These are phyloP conservation scores for Cystoderma amianthinum DNA, from an alignment of 768 basidiomycete species.

Conservation along the genomic window DNA sequence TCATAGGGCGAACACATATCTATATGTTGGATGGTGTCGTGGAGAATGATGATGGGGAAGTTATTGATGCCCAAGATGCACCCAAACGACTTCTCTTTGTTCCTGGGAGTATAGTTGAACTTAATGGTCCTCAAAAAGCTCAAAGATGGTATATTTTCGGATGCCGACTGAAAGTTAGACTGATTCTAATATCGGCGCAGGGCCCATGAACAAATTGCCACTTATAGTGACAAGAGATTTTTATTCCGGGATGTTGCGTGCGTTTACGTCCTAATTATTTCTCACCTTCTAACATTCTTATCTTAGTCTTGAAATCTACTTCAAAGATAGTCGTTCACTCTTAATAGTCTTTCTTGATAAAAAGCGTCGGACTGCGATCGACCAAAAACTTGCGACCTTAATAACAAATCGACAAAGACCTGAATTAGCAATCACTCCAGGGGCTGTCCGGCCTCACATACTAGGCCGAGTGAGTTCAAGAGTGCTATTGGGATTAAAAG, in stretches of 20 bases:
- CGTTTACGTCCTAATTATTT: too few relatives aligned
- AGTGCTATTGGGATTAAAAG: conserved; percentile 39
- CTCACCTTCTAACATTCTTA: too few relatives aligned
- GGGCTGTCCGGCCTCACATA: conserved; percentile 47
- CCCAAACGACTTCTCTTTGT: conserved; percentile 77
- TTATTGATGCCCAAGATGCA: conserved; percentile 84
- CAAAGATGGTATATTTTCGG: conserved; percentile 61
- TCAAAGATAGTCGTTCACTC: conserved; percentile 86
- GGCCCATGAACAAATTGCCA: conserved; percentile 73
- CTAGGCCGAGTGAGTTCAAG: conserved; percentile 46
- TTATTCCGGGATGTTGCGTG: conserved; percentile 90
- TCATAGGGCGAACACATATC: conserved; percentile 77
- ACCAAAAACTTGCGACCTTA: conserved; percentile 43
- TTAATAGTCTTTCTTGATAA: conserved; percentile 76
- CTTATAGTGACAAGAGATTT: conserved; percentile 77
- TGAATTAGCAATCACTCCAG: conserved; percentile 39
- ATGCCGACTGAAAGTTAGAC: background rate
- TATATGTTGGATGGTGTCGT: conserved; percentile 91
- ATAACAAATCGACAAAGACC: conserved; percentile 26
- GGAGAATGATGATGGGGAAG: conserved; percentile 79
- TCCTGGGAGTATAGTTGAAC: conserved; percentile 76
- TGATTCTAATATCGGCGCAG: conserved; percentile 26
- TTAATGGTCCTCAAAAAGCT: conserved; percentile 74
- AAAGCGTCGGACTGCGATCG: conserved; percentile 52
- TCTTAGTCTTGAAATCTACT: conserved; percentile 80